A percentile compares a stretch with the other conserved stretches of the same genome.
Evolutionary conservation across 1,139 yeast genomes (phyloP).

Genomic region (Kurtzmaniella quercitrusa): DNA sequence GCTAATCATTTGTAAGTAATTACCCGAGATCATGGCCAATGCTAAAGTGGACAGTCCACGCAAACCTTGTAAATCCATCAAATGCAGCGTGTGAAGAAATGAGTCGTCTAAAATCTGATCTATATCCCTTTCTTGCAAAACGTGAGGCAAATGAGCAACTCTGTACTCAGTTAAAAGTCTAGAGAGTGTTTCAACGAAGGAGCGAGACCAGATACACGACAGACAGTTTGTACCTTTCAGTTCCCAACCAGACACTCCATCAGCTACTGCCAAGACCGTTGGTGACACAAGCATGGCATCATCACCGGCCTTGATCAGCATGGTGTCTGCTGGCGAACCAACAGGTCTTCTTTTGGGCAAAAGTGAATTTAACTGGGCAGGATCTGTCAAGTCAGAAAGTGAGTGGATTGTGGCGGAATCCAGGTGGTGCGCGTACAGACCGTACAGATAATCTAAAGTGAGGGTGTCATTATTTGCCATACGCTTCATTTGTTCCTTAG

Average conservation of each 20-base stretch:
- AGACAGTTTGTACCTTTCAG: slow-evolving; percentile 38
- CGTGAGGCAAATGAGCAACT: slow-evolving; percentile 40
- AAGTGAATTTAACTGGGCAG: slow-evolving; percentile 42
- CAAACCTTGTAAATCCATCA: slow-evolving; percentile 49
- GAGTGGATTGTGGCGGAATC: slow-evolving; percentile 44
- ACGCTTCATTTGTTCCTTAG: slow-evolving; percentile 36
- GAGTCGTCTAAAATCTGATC: slow-evolving; percentile 49
- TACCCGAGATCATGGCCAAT: slow-evolving; percentile 51
- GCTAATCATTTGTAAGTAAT: slow-evolving; percentile 42
- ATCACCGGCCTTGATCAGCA: slow-evolving; percentile 55
- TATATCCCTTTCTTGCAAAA: slow-evolving; percentile 40
- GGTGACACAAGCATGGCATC: slow-evolving; percentile 62
- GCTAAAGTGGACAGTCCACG: slow-evolving; percentile 54
- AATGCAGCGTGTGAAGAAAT: slow-evolving; percentile 46
- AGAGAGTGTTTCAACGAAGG: slow-evolving; percentile 51
- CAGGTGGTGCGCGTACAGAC: slow-evolving; percentile 50
- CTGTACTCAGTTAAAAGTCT: slow-evolving; percentile 46
- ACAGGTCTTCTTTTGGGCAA: slow-evolving; percentile 51
- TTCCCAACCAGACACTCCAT: slow-evolving; percentile 63
- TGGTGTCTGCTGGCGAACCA: slow-evolving; percentile 52
- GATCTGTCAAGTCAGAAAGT: slow-evolving; percentile 49
- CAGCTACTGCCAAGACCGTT: slow-evolving; percentile 54
- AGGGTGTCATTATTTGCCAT: slow-evolving; percentile 33
- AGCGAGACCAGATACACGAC: slow-evolving; percentile 54
- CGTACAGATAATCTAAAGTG: slow-evolving; percentile 44